Evolutionary conservation across 2,329 filamentous ascomycete genomes (phyloP).

Genomic region (Fusarium haematococcum): DNA sequence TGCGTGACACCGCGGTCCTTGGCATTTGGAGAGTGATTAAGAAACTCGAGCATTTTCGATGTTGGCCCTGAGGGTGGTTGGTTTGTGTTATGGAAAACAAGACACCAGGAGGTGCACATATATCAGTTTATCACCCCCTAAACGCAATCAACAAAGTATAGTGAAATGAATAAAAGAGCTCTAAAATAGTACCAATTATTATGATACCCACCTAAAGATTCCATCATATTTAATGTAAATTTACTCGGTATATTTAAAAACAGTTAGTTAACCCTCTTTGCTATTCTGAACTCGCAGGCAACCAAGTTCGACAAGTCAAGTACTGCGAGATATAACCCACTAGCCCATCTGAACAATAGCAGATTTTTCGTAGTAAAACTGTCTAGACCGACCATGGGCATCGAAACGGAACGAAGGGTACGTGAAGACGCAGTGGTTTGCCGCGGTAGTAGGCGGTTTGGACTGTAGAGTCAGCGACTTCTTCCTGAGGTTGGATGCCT

Average conservation of each 20-base stretch:
- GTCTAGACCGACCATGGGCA: neutral
- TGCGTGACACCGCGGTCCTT: neutral
- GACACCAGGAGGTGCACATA: neutral
- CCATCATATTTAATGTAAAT: neutral
- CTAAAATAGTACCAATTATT: neutral
- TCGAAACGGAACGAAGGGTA: neutral
- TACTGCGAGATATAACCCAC: neutral
- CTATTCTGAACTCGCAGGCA: neutral
- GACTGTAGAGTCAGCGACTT: no score
- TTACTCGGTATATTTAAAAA: neutral
- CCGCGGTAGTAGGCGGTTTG: no score
- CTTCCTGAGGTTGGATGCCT: no score
- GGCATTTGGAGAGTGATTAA: neutral
- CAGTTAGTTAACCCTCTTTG: neutral
- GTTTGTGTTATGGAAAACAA: neutral
- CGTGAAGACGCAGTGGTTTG: no score
- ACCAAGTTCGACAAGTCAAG: neutral
- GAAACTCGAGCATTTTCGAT: neutral
- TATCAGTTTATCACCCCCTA: neutral
- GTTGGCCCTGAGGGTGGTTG: neutral
- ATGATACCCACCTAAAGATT: neutral
- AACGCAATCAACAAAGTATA: neutral
- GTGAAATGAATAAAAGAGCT: neutral
- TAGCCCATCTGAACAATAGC: neutral
- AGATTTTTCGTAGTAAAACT: neutral